Conservation (phyloP, 108 stramenopile species). For the Stephanodiscus minutulus region DNA sequence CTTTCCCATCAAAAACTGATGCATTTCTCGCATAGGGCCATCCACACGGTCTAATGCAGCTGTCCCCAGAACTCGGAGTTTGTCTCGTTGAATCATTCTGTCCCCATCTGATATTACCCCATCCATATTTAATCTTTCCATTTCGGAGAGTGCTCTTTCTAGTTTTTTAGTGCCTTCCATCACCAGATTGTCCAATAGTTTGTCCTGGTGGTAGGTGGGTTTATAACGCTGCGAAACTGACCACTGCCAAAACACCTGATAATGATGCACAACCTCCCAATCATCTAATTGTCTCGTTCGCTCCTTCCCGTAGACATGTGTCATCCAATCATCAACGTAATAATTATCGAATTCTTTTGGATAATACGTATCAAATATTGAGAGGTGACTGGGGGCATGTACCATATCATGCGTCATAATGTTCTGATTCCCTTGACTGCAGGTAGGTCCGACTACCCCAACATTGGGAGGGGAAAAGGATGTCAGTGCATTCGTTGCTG, state of each 20-base stretch:
- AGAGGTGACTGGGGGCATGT: conserved; percentile 52
- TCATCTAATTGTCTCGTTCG: conserved; percentile 55
- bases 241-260: conserved; percentile 25
- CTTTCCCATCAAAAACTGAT: background rate
- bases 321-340: conserved; percentile 70
- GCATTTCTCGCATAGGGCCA: conserved; percentile 4
- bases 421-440: conserved; percentile 35
- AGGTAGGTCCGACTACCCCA: conserved; percentile 65
- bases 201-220: conserved; percentile 1
- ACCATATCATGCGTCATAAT: conserved; percentile 65
- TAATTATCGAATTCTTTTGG: conserved; percentile 59
- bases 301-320: conserved; percentile 51
- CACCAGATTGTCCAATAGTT: conserved; percentile 1
- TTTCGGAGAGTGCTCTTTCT: background rate
- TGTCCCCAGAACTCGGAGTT: conserved; percentile 1
- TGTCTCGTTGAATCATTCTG: background rate
- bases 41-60: conserved; percentile 1
- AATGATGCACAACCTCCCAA: conserved; percentile 66
- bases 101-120: background rate
- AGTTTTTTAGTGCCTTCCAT: conserved; percentile 2
- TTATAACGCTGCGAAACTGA: background rate
- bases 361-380: conserved; percentile 64
- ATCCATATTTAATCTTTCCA: background rate
- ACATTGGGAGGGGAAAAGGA: conserved; percentile 42
- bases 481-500: conserved; percentile 30